phyloP scores from a whole-genome alignment of 345 rosid species.

The Gossypium australe region DNA sequence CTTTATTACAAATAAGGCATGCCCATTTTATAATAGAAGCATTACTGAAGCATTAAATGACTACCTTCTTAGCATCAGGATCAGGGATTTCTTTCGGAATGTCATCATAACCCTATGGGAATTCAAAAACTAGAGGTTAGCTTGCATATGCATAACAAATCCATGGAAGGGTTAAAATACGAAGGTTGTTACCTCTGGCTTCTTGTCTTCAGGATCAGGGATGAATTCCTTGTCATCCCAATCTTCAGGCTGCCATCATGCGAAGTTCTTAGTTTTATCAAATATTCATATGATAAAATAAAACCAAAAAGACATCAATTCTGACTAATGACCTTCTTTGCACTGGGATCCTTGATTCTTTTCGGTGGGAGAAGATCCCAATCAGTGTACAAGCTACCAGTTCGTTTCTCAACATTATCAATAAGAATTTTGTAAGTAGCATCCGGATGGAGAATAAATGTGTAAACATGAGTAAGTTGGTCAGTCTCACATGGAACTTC shows the following conservation, averaged over 20 bases:
- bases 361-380: constrained; percentile 94
- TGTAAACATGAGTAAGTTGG: constrained; percentile 90
- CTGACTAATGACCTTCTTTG: constrained; percentile 58
- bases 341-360: constrained; percentile 86
- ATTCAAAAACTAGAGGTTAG: background rate
- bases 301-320: background rate
- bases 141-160: background rate
- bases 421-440: constrained; percentile 87
- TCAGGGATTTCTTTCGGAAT: constrained; percentile 86
- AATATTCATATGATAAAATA: background rate
- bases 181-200: constrained; percentile 63
- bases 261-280: background rate
- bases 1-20: background rate
- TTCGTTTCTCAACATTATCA: constrained; percentile 89
- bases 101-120: constrained; percentile 76
- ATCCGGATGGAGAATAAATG: constrained; percentile 84
- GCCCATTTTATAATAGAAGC: background rate
- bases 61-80: constrained; percentile 84
- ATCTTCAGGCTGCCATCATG: constrained; percentile 78
- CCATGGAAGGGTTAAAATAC: background rate
- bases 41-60: background rate
- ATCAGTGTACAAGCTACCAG: constrained; percentile 84
- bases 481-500: constrained; percentile 98
- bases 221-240: constrained; percentile 92
- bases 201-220: constrained; percentile 88